Base-by-base conservation (phyloP, 2,329 filamentous ascomycete species). In the Geoglossum cookeanum region DNA sequence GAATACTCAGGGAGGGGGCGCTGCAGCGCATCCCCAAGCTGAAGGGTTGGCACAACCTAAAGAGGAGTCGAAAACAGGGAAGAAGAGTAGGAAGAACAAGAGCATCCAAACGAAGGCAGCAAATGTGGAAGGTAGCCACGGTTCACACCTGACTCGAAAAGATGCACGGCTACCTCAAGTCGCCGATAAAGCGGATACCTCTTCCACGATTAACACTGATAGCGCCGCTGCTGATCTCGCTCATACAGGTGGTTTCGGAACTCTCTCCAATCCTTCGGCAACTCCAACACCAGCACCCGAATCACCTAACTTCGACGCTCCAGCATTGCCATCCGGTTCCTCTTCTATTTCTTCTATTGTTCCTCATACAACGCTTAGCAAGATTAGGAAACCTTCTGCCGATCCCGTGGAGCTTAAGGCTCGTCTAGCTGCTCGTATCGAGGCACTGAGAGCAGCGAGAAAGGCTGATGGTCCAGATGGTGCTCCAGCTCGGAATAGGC, bases 381-480 rank as follows among this genome's bases (percentile, higher is more conserved):
- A 66, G 65, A 78, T 78, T 13, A 85, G 83, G 68, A 78, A 84
- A 33, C 73, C 71, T 59, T 84, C 84, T 57, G 74, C 81, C 60
- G 83, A 90, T 65, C 84, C 83, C 47, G 81, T 87, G 59, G 80
- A 84, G 30, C 79, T 95, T 52, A 83, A 85, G 65, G 81, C 84
- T 58, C 84, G 90, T 49, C 76, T 98, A 55, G 83, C 85, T 58
- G 85, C 86, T 63, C 85, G 83, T 60, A 89, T 98, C 57, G 87
- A 92, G 63, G 84, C 84, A 51, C 80, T 97, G 55, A 85, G 91
- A 59, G 85, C 87, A 8, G 82, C 83, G 30, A 83, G 92, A 59
- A 95, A 95, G 69, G 90, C 91, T 4, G 88, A 94, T 63, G 87
- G 85, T 4, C 77, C 83, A 0, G 83, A 94, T 63, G 88, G 88